phyloP scores from a whole-genome alignment of 2,329 filamentous ascomycete genomes.

The Fusarium floridanum region DNA sequence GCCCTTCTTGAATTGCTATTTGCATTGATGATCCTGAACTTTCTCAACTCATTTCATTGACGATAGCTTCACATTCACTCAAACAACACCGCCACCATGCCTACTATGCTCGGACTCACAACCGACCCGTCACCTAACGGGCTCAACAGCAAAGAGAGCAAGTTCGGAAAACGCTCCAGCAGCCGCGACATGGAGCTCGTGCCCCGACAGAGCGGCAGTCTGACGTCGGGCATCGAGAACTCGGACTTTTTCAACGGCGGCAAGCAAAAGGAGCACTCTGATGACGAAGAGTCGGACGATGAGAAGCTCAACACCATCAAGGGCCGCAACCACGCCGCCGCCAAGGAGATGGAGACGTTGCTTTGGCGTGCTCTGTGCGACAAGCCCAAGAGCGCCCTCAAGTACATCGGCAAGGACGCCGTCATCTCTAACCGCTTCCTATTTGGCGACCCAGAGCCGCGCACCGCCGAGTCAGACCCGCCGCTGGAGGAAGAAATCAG shows the following conservation, averaged over 20 bases:
- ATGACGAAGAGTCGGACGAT: constrained; percentile 42
- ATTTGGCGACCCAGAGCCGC: constrained; percentile 42
- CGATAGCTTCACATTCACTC: neutral
- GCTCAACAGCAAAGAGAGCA: constrained; percentile 30
- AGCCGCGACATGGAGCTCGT: constrained; percentile 41
- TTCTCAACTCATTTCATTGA: neutral
- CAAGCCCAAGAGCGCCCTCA: constrained; percentile 46
- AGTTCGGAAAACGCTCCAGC: constrained; percentile 25
- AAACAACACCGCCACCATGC: constrained; percentile 39
- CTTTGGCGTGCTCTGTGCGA: constrained; percentile 48
- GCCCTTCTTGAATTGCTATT: constrained; percentile 5
- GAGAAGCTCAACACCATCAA: constrained; percentile 47
- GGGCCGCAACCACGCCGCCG: constrained; percentile 44
- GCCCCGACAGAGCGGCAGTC: constrained; percentile 22
- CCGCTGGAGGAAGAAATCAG: constrained; percentile 45
- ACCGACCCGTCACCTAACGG: constrained; percentile 44
- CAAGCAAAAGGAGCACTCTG: constrained; percentile 39
- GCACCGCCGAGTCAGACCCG: constrained; percentile 44
- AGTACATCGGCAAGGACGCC: constrained; percentile 46
- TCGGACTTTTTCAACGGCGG: constrained; percentile 45
- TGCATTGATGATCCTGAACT: constrained; percentile 6
- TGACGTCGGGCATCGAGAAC: constrained; percentile 41
- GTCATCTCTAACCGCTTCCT: constrained; percentile 47
- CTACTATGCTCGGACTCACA: constrained; percentile 46
- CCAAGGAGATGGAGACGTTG: constrained; percentile 48